These are phyloP conservation scores for Xylariaceae sp. DNA, from an alignment of 2,329 filamentous ascomycete species.

Conservation along the genomic window DNA sequence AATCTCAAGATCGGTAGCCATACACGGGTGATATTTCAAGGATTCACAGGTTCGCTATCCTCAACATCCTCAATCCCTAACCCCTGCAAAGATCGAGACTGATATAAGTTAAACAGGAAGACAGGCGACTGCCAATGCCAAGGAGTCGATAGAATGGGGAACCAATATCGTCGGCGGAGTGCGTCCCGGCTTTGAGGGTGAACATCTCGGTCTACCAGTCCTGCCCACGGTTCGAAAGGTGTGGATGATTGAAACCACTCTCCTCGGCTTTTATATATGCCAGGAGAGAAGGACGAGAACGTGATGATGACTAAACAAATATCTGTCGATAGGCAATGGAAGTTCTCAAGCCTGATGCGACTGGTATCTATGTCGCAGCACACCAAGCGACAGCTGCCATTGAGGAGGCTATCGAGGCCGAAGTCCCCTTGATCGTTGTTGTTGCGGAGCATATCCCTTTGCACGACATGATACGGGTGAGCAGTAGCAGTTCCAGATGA, in stretches of 20 bases:
- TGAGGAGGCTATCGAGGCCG: slow-evolving; percentile 79
- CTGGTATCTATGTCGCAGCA: slow-evolving; percentile 81
- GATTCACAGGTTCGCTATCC: slow-evolving; percentile 47
- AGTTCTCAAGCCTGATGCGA: slow-evolving; percentile 75
- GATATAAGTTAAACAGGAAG: slow-evolving; percentile 25
- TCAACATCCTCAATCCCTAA: neutral
- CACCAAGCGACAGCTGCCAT: slow-evolving; percentile 75
- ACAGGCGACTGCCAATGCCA: slow-evolving; percentile 76
- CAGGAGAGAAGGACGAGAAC: neutral
- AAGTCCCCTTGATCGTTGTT: slow-evolving; percentile 76
- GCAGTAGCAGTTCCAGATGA: slow-evolving; percentile 27
- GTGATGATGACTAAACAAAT: slow-evolving; percentile 16
- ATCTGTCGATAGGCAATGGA: slow-evolving; percentile 63
- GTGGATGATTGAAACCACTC: neutral
- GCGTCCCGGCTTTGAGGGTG: slow-evolving; percentile 71
- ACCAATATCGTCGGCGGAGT: slow-evolving; percentile 83
- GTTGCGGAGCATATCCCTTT: slow-evolving; percentile 79
- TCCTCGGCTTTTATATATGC: neutral
- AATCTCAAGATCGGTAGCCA: slow-evolving; percentile 49
- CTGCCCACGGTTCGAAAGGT: slow-evolving; percentile 70
- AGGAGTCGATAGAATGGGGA: slow-evolving; percentile 78
- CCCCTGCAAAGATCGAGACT: neutral
- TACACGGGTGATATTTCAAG: slow-evolving; percentile 52
- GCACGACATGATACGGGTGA: slow-evolving; percentile 73
- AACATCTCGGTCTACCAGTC: slow-evolving; percentile 76